These are phyloP conservation scores for Cercospora sp. DNA, from an alignment of 2,329 filamentous ascomycete genomes.

Conservation along the genomic window DNA sequence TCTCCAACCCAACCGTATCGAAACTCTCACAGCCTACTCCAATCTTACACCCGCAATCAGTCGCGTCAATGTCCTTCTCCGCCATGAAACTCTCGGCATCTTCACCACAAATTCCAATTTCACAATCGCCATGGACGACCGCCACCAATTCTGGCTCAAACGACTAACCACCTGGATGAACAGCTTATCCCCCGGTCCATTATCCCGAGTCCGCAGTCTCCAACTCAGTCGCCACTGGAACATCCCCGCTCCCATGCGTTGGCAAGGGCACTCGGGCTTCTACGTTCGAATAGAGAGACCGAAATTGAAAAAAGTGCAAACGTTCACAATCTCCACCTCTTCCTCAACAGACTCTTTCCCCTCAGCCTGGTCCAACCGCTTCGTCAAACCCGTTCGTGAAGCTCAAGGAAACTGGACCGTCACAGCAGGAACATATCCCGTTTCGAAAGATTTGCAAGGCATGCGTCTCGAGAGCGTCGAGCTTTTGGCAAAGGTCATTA, in stretches of 20 bases:
- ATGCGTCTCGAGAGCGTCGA: slow-evolving; percentile 32
- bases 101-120: slow-evolving; percentile 28
- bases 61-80: slow-evolving; percentile 22
- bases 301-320: not conserved
- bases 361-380: slow-evolving; percentile 16
- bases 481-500: slow-evolving; percentile 24
- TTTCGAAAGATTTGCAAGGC: slow-evolving; percentile 25
- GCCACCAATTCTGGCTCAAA: slow-evolving; percentile 9
- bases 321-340: not conserved
- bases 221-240: slow-evolving; percentile 32
- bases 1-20: slow-evolving; percentile 14
- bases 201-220: slow-evolving; percentile 25
- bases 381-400: slow-evolving; percentile 13
- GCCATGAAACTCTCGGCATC: slow-evolving; percentile 31
- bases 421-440: slow-evolving; percentile 27
- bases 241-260: slow-evolving; percentile 24
- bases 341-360: slow-evolving; percentile 15
- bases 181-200: slow-evolving; percentile 13
- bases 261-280: slow-evolving; percentile 34
- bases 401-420: slow-evolving; percentile 17
- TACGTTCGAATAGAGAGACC: slow-evolving; percentile 28
- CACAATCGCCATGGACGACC: slow-evolving; percentile 26
- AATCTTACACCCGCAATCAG: slow-evolving; percentile 30
- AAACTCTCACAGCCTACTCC: slow-evolving; percentile 22
- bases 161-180: slow-evolving; percentile 25